Evolutionary conservation across 1,284 basidiomycete species (phyloP).

Genomic region (Ustilago sp.): DNA sequence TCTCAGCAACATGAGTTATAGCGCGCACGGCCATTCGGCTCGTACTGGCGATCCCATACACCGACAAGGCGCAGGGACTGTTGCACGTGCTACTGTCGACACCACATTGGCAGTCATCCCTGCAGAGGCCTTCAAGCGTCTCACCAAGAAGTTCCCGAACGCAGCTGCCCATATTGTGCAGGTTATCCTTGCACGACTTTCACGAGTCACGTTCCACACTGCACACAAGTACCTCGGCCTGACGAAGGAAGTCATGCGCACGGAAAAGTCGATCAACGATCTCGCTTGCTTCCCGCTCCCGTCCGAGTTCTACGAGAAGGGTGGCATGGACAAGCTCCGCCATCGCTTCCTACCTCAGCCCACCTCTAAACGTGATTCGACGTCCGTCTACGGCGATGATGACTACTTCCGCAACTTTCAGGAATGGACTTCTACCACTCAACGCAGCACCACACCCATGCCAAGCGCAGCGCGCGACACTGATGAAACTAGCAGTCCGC

Average conservation of each 20-base stretch:
- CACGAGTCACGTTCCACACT: conserved; percentile 92
- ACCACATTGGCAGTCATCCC: conserved; percentile 98
- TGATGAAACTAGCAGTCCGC: conserved; percentile 11
- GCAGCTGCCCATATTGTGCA: conserved; percentile 97
- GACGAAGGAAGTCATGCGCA: conserved; percentile 92
- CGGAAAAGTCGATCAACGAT: conserved; percentile 95
- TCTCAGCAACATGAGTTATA: conserved; percentile 50
- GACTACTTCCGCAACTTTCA: conserved; percentile 57
- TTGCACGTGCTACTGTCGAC: conserved; percentile 91
- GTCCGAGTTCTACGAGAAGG: conserved; percentile 89
- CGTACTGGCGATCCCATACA: conserved; percentile 21
- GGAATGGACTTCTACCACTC: conserved; percentile 37
- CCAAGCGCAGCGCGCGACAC: conserved; percentile 4
- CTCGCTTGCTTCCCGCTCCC: conserved; percentile 95
- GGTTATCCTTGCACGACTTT: conserved; percentile 94
- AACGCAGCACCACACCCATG: conserved; percentile 44
- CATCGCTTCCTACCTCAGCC: conserved; percentile 76
- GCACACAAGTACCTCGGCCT: conserved; percentile 96
- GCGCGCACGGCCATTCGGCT: conserved; percentile 30
- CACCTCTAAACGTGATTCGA: conserved; percentile 39
- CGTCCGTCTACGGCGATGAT: conserved; percentile 34
- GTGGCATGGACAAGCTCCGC: conserved; percentile 87
- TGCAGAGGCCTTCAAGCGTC: conserved; percentile 90
- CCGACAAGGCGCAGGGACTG: conserved; percentile 67
- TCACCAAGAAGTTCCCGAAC: conserved; percentile 94